A percentile compares a stretch with the other conserved stretches of the same genome.
These are phyloP conservation scores for Cymodocea nodosa DNA, from an alignment of 116 monocot genomes.

Conservation along the genomic window DNA sequence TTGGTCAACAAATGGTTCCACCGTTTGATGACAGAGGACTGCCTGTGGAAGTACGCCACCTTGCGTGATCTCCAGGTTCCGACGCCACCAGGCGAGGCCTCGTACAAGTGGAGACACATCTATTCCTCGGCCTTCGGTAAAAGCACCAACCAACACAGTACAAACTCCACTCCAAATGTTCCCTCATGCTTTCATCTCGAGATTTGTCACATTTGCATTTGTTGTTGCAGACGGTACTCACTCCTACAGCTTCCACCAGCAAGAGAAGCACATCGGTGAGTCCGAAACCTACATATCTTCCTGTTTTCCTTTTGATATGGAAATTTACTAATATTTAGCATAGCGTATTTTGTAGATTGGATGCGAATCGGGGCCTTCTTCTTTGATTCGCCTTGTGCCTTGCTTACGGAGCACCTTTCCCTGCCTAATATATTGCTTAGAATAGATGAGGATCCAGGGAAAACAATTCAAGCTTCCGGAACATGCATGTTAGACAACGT, in stretches of 20 bases:
- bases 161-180: too few relatives aligned
- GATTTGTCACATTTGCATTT: neutral
- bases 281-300: neutral
- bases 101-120: conserved; percentile 56
- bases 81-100: conserved; percentile 9
- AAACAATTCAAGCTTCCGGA: conserved; percentile 35
- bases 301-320: neutral
- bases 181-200: too few relatives aligned
- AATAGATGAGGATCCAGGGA: conserved; percentile 18
- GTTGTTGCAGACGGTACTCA: conserved; percentile 62
- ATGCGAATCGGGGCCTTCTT: conserved; percentile 84
- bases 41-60: conserved; percentile 76
- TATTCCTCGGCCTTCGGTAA: conserved; percentile 77
- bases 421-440: conserved; percentile 26
- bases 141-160: too few relatives aligned
- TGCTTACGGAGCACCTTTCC: conserved; percentile 54
- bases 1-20: conserved; percentile 60
- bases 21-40: conserved; percentile 54
- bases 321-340: too few relatives aligned
- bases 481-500: conserved; percentile 45
- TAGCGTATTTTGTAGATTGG: conserved; percentile 35
- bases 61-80: conserved; percentile 80
- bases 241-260: conserved; percentile 59
- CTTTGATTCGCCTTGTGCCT: conserved; percentile 49
- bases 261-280: conserved; percentile 78